Percentiles rank a stretch among this genome's conserved stretches.
Evolutionary conservation across 1,284 basidiomycete species (phyloP).

Genomic region (Pterulicium gracile): DNA sequence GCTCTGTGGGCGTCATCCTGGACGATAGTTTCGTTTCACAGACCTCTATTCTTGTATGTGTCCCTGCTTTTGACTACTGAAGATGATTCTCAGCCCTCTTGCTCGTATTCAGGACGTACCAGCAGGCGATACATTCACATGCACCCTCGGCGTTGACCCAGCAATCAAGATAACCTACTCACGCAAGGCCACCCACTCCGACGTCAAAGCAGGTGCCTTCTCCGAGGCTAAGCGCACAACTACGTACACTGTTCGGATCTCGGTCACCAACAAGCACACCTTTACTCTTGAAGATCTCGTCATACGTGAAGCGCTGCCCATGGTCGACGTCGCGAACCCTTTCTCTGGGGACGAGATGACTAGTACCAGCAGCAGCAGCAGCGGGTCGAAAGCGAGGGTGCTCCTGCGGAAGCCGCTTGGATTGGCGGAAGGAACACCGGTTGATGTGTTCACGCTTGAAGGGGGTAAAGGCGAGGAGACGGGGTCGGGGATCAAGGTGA

Average conservation of each 20-base stretch:
- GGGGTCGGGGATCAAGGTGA: conserved; percentile 19
- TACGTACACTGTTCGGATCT: conserved; percentile 31
- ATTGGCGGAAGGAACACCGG: conserved; percentile 33
- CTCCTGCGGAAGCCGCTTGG: conserved; percentile 34
- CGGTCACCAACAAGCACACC: conserved; percentile 36
- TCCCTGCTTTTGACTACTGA: neutral
- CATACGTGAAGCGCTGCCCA: conserved; percentile 39
- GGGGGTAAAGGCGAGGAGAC: conserved; percentile 14
- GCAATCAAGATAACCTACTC: conserved; percentile 36
- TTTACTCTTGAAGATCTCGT: conserved; percentile 31
- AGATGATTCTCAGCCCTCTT: neutral
- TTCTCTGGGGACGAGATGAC: neutral
- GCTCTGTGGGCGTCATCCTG: conserved; percentile 37
- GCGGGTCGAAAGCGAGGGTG: conserved; percentile 29
- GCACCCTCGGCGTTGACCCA: conserved; percentile 43
- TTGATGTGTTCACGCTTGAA: conserved; percentile 22
- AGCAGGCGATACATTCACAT: conserved; percentile 37
- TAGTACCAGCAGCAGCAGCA: conserved; percentile 10
- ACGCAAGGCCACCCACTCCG: conserved; percentile 25
- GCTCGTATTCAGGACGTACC: conserved; percentile 26
- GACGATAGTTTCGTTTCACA: conserved; percentile 39
- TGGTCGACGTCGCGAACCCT: conserved; percentile 12
- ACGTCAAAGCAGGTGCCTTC: conserved; percentile 27
- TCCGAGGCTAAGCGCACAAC: conserved; percentile 30
- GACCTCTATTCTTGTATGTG: conserved; percentile 30